Evolutionary conservation across 257 asterid species (phyloP).

Genomic region (Pogostemon cablin): DNA sequence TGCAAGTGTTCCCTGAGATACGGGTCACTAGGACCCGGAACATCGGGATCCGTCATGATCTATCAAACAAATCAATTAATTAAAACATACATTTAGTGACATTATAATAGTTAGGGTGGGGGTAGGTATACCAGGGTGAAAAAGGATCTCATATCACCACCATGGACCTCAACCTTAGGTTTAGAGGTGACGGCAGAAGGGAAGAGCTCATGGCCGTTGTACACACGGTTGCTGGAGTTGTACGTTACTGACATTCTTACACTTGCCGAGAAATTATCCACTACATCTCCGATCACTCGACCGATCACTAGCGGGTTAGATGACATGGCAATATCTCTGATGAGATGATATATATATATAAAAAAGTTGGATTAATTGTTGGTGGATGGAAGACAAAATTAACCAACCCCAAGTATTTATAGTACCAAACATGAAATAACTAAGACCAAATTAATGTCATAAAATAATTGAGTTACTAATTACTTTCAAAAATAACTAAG

Average conservation of each 20-base stretch:
- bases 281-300: conserved; percentile 83
- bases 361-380: background rate
- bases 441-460: too few species aligned
- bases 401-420: conserved; percentile 44
- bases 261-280: conserved; percentile 52
- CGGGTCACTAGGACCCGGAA: conserved; percentile 81
- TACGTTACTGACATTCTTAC: conserved; percentile 68
- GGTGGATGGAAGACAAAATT: conserved; percentile 29
- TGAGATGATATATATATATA: background rate
- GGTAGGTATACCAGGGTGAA: conserved; percentile 65
- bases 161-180: conserved; percentile 77
- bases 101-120: too few species aligned
- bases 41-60: conserved; percentile 80
- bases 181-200: conserved; percentile 64
- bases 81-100: background rate
- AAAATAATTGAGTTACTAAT: too few species aligned
- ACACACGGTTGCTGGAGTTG: conserved; percentile 65
- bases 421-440: conserved; percentile 32
- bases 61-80: conserved; percentile 12
- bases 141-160: conserved; percentile 79
- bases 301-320: conserved; percentile 64
- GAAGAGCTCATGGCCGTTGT: conserved; percentile 77
- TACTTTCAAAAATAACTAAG: background rate
- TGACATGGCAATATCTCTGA: conserved; percentile 33
- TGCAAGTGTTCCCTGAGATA: conserved; percentile 70